These are phyloP conservation scores for Cercospora janseana DNA, from an alignment of 2,329 filamentous ascomycete genomes.

Conservation along the genomic window DNA sequence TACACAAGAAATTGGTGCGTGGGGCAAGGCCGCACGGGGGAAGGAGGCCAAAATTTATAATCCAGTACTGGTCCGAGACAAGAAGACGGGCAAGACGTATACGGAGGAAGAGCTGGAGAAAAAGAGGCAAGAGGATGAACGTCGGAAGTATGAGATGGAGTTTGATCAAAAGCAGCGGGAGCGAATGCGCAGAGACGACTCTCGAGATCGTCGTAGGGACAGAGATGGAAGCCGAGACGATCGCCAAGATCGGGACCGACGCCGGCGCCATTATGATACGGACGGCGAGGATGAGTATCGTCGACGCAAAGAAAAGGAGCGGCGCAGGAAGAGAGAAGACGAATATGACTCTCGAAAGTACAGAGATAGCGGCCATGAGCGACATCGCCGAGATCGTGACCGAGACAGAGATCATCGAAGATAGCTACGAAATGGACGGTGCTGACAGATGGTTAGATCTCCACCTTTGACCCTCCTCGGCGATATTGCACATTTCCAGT, in stretches of 20 bases:
- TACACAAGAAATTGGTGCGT: constrained; percentile 71
- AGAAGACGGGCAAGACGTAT: constrained; percentile 60
- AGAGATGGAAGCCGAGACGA: constrained; percentile 21
- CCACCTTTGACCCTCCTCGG: neutral
- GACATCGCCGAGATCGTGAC: constrained; percentile 20
- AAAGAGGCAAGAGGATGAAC: constrained; percentile 46
- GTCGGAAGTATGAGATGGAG: constrained; percentile 46
- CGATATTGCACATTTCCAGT: no score
- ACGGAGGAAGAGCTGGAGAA: constrained; percentile 61
- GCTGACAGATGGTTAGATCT: constrained; percentile 21
- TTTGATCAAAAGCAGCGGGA: constrained; percentile 43
- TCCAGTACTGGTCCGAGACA: constrained; percentile 61
- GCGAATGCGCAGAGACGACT: constrained; percentile 23
- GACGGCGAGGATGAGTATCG: constrained; percentile 32
- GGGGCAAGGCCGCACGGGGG: constrained; percentile 65
- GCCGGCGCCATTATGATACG: constrained; percentile 24
- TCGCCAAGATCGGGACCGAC: constrained; percentile 23
- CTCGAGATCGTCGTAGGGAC: constrained; percentile 21
- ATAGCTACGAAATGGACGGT: constrained; percentile 16
- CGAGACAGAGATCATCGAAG: constrained; percentile 22
- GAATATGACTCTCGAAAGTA: constrained; percentile 25
- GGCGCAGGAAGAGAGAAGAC: constrained; percentile 23
- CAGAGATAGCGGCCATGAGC: constrained; percentile 27
- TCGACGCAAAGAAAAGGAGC: constrained; percentile 33
- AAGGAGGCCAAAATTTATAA: constrained; percentile 60